A percentile compares a stretch with the other conserved stretches of the same genome.
These are phyloP conservation scores for Colletotrichum sublineola DNA, from an alignment of 2,329 filamentous ascomycete species.

Conservation along the genomic window DNA sequence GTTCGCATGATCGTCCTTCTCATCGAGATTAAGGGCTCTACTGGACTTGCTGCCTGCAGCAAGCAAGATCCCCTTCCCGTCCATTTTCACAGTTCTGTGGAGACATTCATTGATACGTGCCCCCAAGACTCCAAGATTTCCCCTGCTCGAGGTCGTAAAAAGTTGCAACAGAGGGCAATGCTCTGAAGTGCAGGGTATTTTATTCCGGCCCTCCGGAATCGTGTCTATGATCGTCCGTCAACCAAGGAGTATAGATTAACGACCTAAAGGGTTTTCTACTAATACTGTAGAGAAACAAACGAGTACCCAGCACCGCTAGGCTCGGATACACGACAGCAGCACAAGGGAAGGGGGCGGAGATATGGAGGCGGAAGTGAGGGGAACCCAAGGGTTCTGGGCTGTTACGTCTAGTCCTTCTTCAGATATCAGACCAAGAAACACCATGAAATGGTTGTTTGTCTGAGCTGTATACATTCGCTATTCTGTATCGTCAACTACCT, in stretches of 20 bases:
- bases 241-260: background rate
- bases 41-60: background rate
- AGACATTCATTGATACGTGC: background rate
- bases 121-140: background rate
- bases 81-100: background rate
- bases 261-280: background rate
- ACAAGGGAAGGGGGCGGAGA: background rate
- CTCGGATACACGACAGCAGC: background rate
- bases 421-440: background rate
- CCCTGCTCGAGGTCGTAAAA: background rate
- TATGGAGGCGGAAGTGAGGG: background rate
- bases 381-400: background rate
- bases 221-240: background rate
- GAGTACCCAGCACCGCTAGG: background rate
- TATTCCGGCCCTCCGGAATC: background rate
- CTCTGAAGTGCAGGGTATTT: background rate
- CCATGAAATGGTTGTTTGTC: background rate
- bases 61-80: background rate
- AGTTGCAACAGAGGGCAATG: background rate
- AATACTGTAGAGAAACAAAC: background rate
- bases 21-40: background rate
- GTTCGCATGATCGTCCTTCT: background rate
- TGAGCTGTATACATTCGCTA: background rate
- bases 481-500: background rate
- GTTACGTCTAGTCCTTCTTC: background rate